These are phyloP conservation scores for Ambrosiella beaveri DNA, from an alignment of 2,329 filamentous ascomycete species.

Conservation along the genomic window DNA sequence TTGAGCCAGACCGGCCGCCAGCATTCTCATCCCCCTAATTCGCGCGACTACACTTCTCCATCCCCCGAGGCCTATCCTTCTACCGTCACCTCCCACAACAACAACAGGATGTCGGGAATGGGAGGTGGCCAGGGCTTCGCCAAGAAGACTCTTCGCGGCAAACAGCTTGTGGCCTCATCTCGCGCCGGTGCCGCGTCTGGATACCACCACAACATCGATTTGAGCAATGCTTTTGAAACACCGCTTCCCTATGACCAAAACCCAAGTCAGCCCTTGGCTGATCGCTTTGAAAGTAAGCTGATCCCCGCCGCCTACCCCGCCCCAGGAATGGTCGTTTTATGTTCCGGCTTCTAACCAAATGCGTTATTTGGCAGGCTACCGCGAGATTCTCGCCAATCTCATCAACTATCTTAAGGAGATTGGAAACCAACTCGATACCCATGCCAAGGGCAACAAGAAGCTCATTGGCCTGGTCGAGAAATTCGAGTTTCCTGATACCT, in stretches of 20 bases:
- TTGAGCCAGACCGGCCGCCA: conserved; percentile 4
- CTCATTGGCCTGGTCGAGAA: conserved; percentile 74
- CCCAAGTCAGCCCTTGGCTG: conserved; percentile 74
- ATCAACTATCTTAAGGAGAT: conserved; percentile 90
- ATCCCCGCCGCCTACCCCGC: not conserved
- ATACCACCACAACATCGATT: not conserved
- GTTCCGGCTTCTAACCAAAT: conserved; percentile 4
- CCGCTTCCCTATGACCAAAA: conserved; percentile 76
- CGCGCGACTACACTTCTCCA: not conserved
- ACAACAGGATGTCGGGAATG: not conserved
- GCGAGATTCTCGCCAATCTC: conserved; percentile 85
- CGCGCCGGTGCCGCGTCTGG: not conserved
- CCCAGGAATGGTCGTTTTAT: not conserved
- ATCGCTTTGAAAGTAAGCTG: conserved; percentile 66
- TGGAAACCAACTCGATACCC: conserved; percentile 71
- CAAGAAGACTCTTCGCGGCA: conserved; percentile 3
- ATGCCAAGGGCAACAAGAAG: conserved; percentile 66
- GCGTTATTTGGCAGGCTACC: conserved; percentile 48
- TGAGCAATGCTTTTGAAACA: conserved; percentile 66
- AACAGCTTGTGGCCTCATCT: not conserved
- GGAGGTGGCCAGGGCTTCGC: conserved; percentile 2
- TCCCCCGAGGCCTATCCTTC: not conserved
- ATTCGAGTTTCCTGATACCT: conserved; percentile 53
- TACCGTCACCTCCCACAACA: not conserved
- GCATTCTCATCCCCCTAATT: not conserved